phyloP scores from a whole-genome alignment of 176 grass and related monocot genomes.

The Hyparrhenia diplandra region DNA sequence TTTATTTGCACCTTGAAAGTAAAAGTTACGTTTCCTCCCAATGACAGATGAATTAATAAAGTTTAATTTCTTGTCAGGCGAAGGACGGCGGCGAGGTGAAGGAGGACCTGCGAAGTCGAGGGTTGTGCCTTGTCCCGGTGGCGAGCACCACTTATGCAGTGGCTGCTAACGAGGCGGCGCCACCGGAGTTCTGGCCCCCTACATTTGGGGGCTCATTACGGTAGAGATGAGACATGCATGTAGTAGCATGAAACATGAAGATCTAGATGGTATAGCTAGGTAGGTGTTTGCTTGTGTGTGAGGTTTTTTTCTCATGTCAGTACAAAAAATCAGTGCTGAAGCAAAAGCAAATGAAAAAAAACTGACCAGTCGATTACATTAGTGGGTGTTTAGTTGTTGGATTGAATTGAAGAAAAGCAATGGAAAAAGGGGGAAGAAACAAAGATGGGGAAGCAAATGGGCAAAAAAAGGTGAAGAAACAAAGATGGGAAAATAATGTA shows the following conservation, averaged over 20 bases:
- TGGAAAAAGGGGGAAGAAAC: neutral
- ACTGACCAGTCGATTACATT: neutral
- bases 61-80: neutral
- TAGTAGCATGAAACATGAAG: neutral
- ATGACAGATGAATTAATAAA: neutral
- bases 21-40: neutral
- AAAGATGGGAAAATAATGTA: neutral
- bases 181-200: slow-evolving; percentile 74
- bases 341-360: neutral
- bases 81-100: slow-evolving; percentile 19
- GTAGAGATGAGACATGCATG: slow-evolving; percentile 21
- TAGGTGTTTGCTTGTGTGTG: too few relatives aligned
- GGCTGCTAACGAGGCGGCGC: slow-evolving; percentile 38
- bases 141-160: slow-evolving; percentile 62
- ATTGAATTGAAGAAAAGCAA: neutral
- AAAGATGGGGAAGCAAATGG: too few relatives aligned
- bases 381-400: neutral
- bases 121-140: slow-evolving; percentile 77
- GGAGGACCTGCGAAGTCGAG: slow-evolving; percentile 64
- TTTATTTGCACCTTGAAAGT: neutral
- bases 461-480: too few relatives aligned
- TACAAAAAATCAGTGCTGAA: neutral
- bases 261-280: neutral
- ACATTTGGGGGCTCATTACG: slow-evolving; percentile 73
- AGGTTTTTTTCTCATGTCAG: neutral